Percentiles rank a stretch among this genome's conserved stretches.
These are phyloP conservation scores for Phyllosticta citrichinensis DNA, from an alignment of 2,329 filamentous ascomycete genomes.

Conservation along the genomic window DNA sequence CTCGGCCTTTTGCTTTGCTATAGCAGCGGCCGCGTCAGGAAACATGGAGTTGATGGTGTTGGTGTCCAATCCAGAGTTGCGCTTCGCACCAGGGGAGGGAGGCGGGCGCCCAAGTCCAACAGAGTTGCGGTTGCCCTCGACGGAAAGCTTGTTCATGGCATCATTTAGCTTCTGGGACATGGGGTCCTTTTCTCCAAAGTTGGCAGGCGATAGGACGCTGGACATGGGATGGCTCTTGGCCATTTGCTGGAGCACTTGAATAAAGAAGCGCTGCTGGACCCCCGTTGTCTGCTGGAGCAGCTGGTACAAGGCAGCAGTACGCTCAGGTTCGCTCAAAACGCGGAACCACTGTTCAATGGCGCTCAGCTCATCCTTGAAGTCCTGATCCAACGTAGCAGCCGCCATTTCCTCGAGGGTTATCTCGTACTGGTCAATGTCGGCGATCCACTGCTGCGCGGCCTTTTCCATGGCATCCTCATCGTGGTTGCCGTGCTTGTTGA, in stretches of 20 bases:
- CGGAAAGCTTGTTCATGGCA: conserved; percentile 90
- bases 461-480: conserved; percentile 69
- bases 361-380: conserved; percentile 98
- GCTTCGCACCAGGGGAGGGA: conserved; percentile 68
- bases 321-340: conserved; percentile 90
- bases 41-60: conserved; percentile 98
- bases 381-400: conserved; percentile 93
- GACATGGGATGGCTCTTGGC: conserved; percentile 97
- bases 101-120: conserved; percentile 62
- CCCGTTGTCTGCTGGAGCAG: conserved; percentile 96
- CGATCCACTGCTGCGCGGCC: conserved; percentile 95
- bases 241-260: conserved; percentile 98
- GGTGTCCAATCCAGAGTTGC: conserved; percentile 87
- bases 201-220: conserved; percentile 83
- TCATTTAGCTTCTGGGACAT: conserved; percentile 95
- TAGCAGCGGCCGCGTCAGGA: conserved; percentile 94
- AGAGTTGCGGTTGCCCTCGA: conserved; percentile 79
- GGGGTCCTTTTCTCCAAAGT: conserved; percentile 90
- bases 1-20: conserved; percentile 95
- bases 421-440: conserved; percentile 97
- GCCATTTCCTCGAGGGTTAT: conserved; percentile 99
- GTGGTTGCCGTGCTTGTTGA: conserved; percentile 70
- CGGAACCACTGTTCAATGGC: conserved; percentile 99
- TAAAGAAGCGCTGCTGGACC: conserved; percentile 98
- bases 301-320: conserved; percentile 90